Evolutionary conservation across 345 rosid species (phyloP).

Genomic region (Cardamine occulta): DNA sequence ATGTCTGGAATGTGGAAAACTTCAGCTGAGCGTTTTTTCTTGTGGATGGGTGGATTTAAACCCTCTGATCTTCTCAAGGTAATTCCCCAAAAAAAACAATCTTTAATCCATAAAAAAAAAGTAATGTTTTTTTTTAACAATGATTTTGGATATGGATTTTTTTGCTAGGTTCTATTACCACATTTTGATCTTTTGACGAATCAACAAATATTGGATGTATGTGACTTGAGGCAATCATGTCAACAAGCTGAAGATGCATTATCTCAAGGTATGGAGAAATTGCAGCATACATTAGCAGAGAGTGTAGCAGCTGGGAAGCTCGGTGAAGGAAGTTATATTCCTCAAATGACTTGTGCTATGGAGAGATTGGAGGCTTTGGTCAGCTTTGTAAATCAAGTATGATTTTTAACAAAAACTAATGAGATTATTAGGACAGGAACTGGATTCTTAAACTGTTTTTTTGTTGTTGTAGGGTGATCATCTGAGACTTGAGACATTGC

Average conservation of each 20-base stretch:
- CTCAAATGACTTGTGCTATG: slow-evolving; percentile 67
- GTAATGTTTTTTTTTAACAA: not conserved
- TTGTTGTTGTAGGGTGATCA: slow-evolving; percentile 75
- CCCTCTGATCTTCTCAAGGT: slow-evolving; percentile 98
- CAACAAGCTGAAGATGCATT: slow-evolving; percentile 99
- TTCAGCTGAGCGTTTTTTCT: slow-evolving; percentile 85
- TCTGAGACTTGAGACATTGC: slow-evolving; percentile 79
- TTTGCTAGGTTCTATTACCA: slow-evolving; percentile 66
- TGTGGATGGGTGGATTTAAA: slow-evolving; percentile 95
- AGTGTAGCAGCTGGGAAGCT: slow-evolving; percentile 66
- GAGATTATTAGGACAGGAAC: not conserved
- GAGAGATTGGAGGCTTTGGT: slow-evolving; percentile 77
- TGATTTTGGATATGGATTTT: not conserved
- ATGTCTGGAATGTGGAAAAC: slow-evolving; percentile 94
- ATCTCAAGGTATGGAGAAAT: slow-evolving; percentile 89
- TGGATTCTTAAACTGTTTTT: slow-evolving; percentile 1
- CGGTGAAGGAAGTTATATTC: slow-evolving; percentile 58
- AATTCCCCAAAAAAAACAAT: not conserved
- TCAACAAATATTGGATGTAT: slow-evolving; percentile 55
- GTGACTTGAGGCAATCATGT: slow-evolving; percentile 64
- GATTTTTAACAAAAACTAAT: not conserved
- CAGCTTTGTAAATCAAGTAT: slow-evolving; percentile 82
- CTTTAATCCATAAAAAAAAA: not conserved
- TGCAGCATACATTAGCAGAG: slow-evolving; percentile 72
- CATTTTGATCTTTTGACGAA: slow-evolving; percentile 75